Base-by-base conservation (phyloP, 2,329 filamentous ascomycete genomes). In the Dactylella cylindrospora region DNA sequence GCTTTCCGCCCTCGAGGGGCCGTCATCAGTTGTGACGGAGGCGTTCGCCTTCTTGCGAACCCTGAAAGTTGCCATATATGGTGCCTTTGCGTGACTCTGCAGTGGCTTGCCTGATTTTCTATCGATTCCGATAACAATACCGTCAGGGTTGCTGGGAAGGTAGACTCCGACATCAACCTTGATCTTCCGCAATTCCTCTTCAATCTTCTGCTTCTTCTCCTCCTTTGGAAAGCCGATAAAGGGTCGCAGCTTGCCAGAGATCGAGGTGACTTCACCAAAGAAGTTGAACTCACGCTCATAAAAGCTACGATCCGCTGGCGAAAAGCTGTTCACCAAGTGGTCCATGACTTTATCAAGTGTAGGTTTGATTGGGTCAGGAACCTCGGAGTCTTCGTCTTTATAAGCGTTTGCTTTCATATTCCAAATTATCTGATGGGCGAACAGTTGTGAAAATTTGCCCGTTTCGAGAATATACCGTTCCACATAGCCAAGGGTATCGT, bases 371-470 rank as follows among this genome's bases (percentile, higher is more conserved):
- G 84, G 81, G 73, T 98, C 93, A 15, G 93, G 90, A 65, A 95
- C 81, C 68, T 86, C 83, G 10, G 86, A 90, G 67, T 96, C 89
- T 69, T 98, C 91, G 67, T 98, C 94, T 73, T 96, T 98, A 79
- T 88, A 98, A 1, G 90, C 88, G 72, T 98, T 99, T 25, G 93
- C 93, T 73, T 97, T 98, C 86, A 99, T 98, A 72, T 98, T 99
- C 93, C 94, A 99, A 71, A 99, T 98, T 67, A 98, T 97, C 70
- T 99, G 93, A 72, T 99, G 94, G 2, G 94, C 91, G 73, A 98
- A 98, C 6, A 97, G 76, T 73, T 97, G 93, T n/a, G 93, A 97
- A 70, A 95, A 90, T 69, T 94, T 91, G 1, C 90, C 93, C 0
- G 94, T 96, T 75, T 99, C 93, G 12, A 97, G 79, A 51, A 98